Evolutionary conservation across 257 asterid species (phyloP).

Genomic region (Salvia rosmarinus): DNA sequence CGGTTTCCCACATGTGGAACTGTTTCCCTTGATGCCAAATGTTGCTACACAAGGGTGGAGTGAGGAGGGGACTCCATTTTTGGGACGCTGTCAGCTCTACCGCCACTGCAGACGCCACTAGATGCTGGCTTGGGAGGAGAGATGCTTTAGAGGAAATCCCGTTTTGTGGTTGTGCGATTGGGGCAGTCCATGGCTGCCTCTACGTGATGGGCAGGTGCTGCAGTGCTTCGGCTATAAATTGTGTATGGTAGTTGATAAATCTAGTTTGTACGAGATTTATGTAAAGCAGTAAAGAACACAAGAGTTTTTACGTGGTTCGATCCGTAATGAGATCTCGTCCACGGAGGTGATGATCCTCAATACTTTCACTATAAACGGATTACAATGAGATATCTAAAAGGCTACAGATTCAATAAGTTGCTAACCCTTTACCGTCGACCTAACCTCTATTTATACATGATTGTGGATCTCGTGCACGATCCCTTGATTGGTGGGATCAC

Average conservation of each 20-base stretch:
- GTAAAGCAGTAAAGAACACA: no score
- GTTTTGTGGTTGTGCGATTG: constrained; percentile 85
- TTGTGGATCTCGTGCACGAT: no score
- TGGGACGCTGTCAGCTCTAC: constrained; percentile 66
- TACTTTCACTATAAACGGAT: no score
- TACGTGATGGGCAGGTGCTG: constrained; percentile 82
- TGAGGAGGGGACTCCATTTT: constrained; percentile 54
- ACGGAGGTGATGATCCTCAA: no score
- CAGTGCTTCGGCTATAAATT: constrained; percentile 56
- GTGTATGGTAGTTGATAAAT: constrained; percentile 77
- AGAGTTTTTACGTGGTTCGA: no score
- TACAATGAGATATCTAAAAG: no score
- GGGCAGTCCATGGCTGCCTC: constrained; percentile 77
- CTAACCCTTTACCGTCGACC: no score
- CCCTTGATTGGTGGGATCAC: no score
- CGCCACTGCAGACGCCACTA: constrained; percentile 58
- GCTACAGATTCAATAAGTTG: no score
- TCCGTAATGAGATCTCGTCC: no score
- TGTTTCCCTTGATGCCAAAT: constrained; percentile 74
- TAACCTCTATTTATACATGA: no score
- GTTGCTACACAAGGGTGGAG: constrained; percentile 49
- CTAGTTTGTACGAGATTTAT: no score
- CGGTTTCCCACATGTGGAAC: constrained; percentile 66
- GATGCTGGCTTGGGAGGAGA: constrained; percentile 73
- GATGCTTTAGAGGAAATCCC: constrained; percentile 59